phyloP scores from a whole-genome alignment of 306 rosid genomes.

The Lagenaria siceraria region DNA sequence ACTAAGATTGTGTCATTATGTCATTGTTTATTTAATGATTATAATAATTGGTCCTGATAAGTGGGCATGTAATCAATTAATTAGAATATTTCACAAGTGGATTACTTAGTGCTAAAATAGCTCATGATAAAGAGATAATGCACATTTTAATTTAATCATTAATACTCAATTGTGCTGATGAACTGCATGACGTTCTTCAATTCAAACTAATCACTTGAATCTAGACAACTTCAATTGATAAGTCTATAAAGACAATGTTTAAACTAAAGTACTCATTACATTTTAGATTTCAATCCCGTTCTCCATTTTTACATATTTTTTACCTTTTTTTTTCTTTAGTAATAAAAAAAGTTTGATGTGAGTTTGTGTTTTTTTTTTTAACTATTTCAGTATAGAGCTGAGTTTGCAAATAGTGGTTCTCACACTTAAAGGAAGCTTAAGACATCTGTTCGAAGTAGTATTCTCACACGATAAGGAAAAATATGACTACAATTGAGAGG shows the following conservation, averaged over 20 bases:
- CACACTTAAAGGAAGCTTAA: too few relatives aligned
- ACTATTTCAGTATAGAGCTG: too few relatives aligned
- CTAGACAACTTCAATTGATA: not conserved
- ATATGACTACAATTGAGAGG: too few relatives aligned
- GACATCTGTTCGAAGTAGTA: too few relatives aligned
- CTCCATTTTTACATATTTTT: too few relatives aligned
- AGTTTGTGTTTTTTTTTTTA: too few relatives aligned
- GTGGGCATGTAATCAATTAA: not conserved
- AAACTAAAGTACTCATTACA: too few relatives aligned
- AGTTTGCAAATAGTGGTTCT: too few relatives aligned
- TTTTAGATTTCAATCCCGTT: too few relatives aligned
- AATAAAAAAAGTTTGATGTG: too few relatives aligned
- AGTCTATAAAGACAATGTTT: not conserved
- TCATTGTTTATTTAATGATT: not conserved
- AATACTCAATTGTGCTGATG: not conserved
- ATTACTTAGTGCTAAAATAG: conserved; percentile 2
- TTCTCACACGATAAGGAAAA: too few relatives aligned
- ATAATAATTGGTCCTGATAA: not conserved
- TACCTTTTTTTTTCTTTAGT: too few relatives aligned
- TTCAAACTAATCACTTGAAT: not conserved
- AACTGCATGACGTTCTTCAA: not conserved
- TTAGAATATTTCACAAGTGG: not conserved
- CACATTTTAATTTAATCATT: not conserved
- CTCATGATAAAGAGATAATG: not conserved
- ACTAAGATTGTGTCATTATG: not conserved